Evolutionary conservation across 768 basidiomycete genomes (phyloP).

Genomic region (Tylopilus intermedius): DNA sequence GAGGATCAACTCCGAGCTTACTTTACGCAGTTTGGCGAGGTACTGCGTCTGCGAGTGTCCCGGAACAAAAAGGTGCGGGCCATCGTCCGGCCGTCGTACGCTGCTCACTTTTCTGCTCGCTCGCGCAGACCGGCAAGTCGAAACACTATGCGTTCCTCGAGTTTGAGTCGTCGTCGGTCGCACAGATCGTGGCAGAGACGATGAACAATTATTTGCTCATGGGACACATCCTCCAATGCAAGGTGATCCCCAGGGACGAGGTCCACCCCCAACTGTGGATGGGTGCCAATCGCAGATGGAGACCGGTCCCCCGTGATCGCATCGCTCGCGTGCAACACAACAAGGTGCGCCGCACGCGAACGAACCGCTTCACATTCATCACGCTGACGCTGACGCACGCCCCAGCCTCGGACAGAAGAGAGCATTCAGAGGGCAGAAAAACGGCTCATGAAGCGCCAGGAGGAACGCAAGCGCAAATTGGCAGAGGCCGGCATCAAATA

Average conservation of each 20-base stretch:
- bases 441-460: constrained; percentile 72
- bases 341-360: constrained; percentile 52
- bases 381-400: constrained; percentile 5
- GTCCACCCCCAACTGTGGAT: constrained; percentile 94
- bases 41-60: constrained; percentile 83
- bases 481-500: constrained; percentile 82
- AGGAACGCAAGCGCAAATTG: constrained; percentile 72
- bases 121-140: constrained; percentile 77
- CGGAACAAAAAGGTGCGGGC: constrained; percentile 80
- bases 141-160: constrained; percentile 98
- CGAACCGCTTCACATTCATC: background rate
- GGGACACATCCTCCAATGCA: constrained; percentile 91
- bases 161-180: constrained; percentile 84
- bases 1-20: constrained; percentile 91
- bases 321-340: constrained; percentile 73
- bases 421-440: constrained; percentile 61
- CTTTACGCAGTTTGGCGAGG: constrained; percentile 90
- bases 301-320: constrained; percentile 66
- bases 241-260: constrained; percentile 81
- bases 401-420: constrained; percentile 67
- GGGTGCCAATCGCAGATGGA: constrained; percentile 93
- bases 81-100: background rate
- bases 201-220: constrained; percentile 98
- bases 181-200: constrained; percentile 93
- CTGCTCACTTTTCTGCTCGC: too few species aligned